Evolutionary conservation across 2,329 filamentous ascomycete genomes (phyloP), one percentile per base, ranked within the genome.

Genomic region (Penicillium sp.): DNA sequence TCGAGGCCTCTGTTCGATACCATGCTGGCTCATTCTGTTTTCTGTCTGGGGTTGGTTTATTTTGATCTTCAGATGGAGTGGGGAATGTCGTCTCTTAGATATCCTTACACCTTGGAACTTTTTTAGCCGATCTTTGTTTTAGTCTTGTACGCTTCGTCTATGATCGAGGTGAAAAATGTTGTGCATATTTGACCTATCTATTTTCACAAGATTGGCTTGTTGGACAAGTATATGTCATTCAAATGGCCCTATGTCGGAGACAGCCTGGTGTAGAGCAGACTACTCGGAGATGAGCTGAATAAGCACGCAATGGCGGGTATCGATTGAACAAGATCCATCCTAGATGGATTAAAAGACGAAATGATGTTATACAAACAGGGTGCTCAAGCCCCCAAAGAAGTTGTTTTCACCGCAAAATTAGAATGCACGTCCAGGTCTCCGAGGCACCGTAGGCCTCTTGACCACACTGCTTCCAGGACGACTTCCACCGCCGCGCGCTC

Each of bases 381-480:
- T 39, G 23, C n/a, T 38, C n/a, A 44, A 42, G 10, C 17, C 25
- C 52, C 27, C 35, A 29, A 25, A 19, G 19, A 1, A 38, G n/a
- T 7, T 25, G 19, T 9, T 15, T 42, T 5, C 6, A 13, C 36
- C 7, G 6, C 48, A 50, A 42, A 19, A 38, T 29, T 66, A 73
- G 43, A 76, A 74, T 6, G 69, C 72, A 48, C 75, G 69, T 17
- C 75, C 73, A 7, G 70, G 68, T 50, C 70, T 70, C 49, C 73
- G 69, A 27, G 69, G 69, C 12, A 73, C 62, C 35, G 64, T 63
- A 33, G 75, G 75, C 56, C 69, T 76, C 60, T 72, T 77, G 10
- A 77, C 75, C 49, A 76, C 75, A 55, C 73, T 76, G 19, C 73
- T 69, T 36, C 69, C 69, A 27, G 65, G 62, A 39, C 63, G 55